A percentile compares a stretch with the other conserved stretches of the same genome.
Conservation (phyloP, 2,329 filamentous ascomycete genomes). For the Diaporthe helianthi region DNA sequence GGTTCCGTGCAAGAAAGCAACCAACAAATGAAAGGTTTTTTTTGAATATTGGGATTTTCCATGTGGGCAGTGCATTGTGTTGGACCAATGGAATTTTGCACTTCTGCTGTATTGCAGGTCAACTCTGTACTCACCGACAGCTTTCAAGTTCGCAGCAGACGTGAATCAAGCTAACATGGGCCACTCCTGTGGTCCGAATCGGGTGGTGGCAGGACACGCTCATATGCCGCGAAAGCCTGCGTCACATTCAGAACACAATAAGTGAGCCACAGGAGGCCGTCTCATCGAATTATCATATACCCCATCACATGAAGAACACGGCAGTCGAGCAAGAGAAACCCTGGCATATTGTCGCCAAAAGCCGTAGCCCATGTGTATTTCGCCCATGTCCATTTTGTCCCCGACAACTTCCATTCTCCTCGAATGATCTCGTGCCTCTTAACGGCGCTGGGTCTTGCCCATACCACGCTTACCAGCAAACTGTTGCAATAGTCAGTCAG, state of each 20-base stretch:
- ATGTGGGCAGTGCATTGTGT: background rate
- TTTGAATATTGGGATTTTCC: background rate
- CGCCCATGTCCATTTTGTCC: background rate
- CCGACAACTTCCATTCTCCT: too few species aligned
- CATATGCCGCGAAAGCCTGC: background rate
- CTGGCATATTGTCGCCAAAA: slow-evolving; percentile 28
- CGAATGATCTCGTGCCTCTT: slow-evolving; percentile 39
- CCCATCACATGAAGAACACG: slow-evolving; percentile 12
- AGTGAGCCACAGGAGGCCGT: slow-evolving; percentile 3
- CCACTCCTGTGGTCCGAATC: background rate
- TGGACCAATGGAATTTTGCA: background rate
- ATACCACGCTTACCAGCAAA: slow-evolving; percentile 91
- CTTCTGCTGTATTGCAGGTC: background rate
- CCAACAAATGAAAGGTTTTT: slow-evolving; percentile 19
- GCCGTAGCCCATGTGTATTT: slow-evolving; percentile 28
- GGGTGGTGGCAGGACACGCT: background rate
- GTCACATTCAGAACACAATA: background rate
- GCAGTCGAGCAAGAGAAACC: slow-evolving; percentile 15
- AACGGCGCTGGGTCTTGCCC: slow-evolving; percentile 83
- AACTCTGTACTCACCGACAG: background rate
- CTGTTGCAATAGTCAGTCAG: slow-evolving; percentile 54
- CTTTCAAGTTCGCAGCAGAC: background rate
- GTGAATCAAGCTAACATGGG: background rate
- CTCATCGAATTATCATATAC: slow-evolving; percentile 25
- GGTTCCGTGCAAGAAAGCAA: slow-evolving; percentile 4